Evolutionary conservation across 192 early-diverging fungal genomes (phyloP), one percentile per base, ranked within the genome.

Genomic region (Spinellus fusiger): DNA sequence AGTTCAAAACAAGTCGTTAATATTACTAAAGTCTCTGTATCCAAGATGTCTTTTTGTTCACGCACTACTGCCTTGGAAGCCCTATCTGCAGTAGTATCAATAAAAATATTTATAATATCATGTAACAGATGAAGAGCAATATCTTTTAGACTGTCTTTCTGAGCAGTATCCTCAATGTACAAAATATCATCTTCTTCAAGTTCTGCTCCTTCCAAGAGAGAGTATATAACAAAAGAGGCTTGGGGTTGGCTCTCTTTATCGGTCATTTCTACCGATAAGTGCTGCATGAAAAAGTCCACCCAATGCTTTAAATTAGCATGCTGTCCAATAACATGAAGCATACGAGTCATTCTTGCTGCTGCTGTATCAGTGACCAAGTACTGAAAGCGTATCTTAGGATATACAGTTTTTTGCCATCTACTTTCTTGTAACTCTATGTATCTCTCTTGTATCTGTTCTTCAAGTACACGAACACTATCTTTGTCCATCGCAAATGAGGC

Each of bases 401-500:
- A 77, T 5, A 44, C 32, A n/a, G 31, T 52, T 28, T 26, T 6
- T 26, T 48, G 20, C 2, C 34, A 9, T 4, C 10, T 18, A 25
- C 29, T 38, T 27, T 64, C 38, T 29, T 60, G 32, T 0, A 70
- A 26, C n/a, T 61, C 59, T 12, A 66, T 40, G 40, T 64, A 57
- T 28, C 48, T 62, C 4, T 26, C 59, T 12, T 20, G 31, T 15
- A 34, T 12, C 47, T 60, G 59, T 22, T 71, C 61, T 31, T 77
- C 76, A 29, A 71, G 29, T 4, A 77, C 53, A 31, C 59, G 55
- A 4, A 68, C 22, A 44, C 63, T 56, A 3, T 54, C 47, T 5
- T 37, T 60, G 46, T 78, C 70, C n/a, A 73, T 61, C 44, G 72
- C 70, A n/a, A 78, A 40, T 1, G 70, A 61, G 6, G 50, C 56